Evolutionary conservation across 2,329 filamentous ascomycete genomes (phyloP).

Genomic region (Pyrenophora graminea): DNA sequence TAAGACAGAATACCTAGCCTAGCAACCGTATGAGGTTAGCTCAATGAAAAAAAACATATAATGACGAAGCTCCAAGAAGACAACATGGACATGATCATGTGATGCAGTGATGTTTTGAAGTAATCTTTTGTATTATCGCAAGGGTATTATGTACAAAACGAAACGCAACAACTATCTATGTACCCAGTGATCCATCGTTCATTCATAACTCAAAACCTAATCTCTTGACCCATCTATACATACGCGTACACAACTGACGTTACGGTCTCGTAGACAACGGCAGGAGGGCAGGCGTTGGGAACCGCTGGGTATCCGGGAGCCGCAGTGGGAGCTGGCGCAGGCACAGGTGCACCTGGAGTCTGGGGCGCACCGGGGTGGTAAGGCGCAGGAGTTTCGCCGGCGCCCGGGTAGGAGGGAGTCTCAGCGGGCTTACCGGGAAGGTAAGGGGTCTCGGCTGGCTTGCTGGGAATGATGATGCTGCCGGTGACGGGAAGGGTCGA

Average conservation of each 20-base stretch:
- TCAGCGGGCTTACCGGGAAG: background rate
- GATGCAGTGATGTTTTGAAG: too few relatives aligned
- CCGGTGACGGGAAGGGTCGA: conserved; percentile 2
- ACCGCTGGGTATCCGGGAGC: conserved; percentile 3
- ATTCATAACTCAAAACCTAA: background rate
- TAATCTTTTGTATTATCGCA: background rate
- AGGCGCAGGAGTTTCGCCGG: too few relatives aligned
- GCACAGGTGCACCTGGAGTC: background rate
- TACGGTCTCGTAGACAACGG: conserved; percentile 6
- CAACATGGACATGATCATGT: too few relatives aligned
- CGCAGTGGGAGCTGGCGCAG: conserved; percentile 1
- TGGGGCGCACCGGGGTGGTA: too few relatives aligned
- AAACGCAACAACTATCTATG: background rate
- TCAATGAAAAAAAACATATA: too few relatives aligned
- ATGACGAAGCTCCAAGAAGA: too few relatives aligned
- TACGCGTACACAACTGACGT: background rate
- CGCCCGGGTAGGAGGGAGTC: background rate
- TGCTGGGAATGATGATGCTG: background rate
- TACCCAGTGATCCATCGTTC: background rate
- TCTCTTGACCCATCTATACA: background rate
- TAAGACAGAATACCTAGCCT: conserved; percentile 6
- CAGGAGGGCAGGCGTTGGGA: conserved; percentile 3
- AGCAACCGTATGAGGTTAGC: too few relatives aligned
- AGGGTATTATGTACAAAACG: background rate
- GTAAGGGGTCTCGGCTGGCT: conserved; percentile 7